A percentile compares a stretch with the other conserved stretches of the same genome.
These are phyloP conservation scores for Diaporthe australafricana DNA, from an alignment of 2,329 filamentous ascomycete genomes.

Conservation along the genomic window DNA sequence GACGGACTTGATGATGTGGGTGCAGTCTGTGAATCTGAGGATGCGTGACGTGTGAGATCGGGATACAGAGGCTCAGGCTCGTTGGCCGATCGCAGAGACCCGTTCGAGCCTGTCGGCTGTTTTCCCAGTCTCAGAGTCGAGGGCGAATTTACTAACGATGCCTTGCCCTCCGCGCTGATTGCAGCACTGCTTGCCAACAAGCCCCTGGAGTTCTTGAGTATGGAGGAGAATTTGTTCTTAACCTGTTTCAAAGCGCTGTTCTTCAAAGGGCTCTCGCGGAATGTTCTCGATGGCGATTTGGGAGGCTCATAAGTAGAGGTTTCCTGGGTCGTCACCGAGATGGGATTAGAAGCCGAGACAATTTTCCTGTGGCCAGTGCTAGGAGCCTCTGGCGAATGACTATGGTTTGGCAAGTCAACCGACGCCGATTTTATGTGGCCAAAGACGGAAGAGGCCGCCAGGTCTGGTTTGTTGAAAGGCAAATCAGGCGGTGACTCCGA, in stretches of 20 bases:
- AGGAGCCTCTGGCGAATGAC: slow-evolving; percentile 37
- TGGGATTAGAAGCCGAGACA: slow-evolving; percentile 53
- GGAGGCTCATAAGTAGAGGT: slow-evolving; percentile 55
- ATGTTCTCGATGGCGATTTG: slow-evolving; percentile 67
- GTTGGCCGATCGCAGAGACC: slow-evolving; percentile 53
- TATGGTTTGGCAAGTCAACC: slow-evolving; percentile 58
- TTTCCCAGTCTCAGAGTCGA: slow-evolving; percentile 59
- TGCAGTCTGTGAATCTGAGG: slow-evolving; percentile 45
- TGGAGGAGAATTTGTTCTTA: slow-evolving; percentile 92
- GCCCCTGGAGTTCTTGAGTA: slow-evolving; percentile 87
- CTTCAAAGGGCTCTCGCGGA: slow-evolving; percentile 74
- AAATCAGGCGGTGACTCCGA: slow-evolving; percentile 49
- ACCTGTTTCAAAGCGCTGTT: slow-evolving; percentile 76
- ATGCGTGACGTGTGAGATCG: slow-evolving; percentile 55
- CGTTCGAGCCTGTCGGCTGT: slow-evolving; percentile 59
- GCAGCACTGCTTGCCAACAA: slow-evolving; percentile 83
- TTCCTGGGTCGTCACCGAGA: slow-evolving; percentile 59
- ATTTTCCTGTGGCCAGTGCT: slow-evolving; percentile 65
- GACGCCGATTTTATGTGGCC: slow-evolving; percentile 73
- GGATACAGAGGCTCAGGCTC: slow-evolving; percentile 56
- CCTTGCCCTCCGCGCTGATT: slow-evolving; percentile 71
- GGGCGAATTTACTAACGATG: slow-evolving; percentile 64
- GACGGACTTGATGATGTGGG: slow-evolving; percentile 56
- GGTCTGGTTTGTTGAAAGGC: slow-evolving; percentile 45
- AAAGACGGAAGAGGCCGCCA: slow-evolving; percentile 47